Percentiles rank a stretch among this genome's conserved stretches.
These are phyloP conservation scores for Paraphysoderma sedebokerense DNA, from an alignment of 371 early-diverging fungal species.

Conservation along the genomic window DNA sequence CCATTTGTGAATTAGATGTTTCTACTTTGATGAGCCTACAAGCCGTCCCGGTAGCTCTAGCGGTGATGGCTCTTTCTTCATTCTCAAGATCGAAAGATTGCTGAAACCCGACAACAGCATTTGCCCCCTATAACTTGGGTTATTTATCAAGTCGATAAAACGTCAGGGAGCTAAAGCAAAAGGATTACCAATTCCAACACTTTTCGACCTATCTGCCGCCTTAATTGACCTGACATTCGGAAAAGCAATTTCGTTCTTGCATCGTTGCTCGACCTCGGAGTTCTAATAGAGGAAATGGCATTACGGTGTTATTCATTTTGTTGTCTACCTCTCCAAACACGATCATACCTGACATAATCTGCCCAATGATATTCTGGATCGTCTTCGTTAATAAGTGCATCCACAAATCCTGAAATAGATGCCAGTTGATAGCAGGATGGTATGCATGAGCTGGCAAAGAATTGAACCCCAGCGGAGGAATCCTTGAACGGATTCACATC, in stretches of 20 bases:
- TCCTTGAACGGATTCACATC: constrained; percentile 45
- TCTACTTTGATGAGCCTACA: constrained; percentile 21
- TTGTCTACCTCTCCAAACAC: too few relatives aligned
- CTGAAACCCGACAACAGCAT: constrained; percentile 44
- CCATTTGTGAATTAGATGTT: constrained; percentile 6
- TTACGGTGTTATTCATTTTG: neutral
- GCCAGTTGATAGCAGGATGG: constrained; percentile 26
- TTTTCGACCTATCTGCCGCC: constrained; percentile 44
- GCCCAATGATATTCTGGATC: constrained; percentile 59
- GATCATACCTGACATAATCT: too few relatives aligned
- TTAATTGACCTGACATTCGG: constrained; percentile 35
- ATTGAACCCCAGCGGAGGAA: constrained; percentile 43
- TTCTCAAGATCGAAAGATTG: constrained; percentile 52
- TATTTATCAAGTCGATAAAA: too few relatives aligned
- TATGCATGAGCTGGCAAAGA: constrained; percentile 28
- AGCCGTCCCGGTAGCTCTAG: constrained; percentile 51
- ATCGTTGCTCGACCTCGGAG: constrained; percentile 52
- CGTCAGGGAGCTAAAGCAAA: too few relatives aligned
- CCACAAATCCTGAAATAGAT: constrained; percentile 38
- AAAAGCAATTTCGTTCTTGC: constrained; percentile 41
- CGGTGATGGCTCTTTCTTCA: constrained; percentile 42
- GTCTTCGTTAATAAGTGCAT: constrained; percentile 33
- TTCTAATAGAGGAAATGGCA: constrained; percentile 42
- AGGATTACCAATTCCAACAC: constrained; percentile 46
- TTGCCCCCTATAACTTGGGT: too few relatives aligned